Percentiles rank a stretch among this genome's conserved stretches.
These are phyloP conservation scores for Lyophyllum decastes DNA, from an alignment of 768 basidiomycete species.

Conservation along the genomic window DNA sequence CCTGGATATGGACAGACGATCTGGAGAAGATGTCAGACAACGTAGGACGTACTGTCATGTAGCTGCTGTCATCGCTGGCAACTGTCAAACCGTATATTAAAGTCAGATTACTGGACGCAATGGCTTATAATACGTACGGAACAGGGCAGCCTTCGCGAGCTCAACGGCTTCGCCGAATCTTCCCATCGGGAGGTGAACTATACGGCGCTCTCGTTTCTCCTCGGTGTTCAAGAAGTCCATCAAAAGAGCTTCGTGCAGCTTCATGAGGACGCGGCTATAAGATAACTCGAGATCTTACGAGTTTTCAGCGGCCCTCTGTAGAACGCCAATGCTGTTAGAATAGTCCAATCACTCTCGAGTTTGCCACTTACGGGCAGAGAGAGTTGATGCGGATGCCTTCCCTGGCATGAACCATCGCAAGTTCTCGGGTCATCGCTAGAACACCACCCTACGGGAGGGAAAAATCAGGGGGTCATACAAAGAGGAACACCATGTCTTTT, in stretches of 20 bases:
- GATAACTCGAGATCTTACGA: slow-evolving; percentile 49
- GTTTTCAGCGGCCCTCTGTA: slow-evolving; percentile 91
- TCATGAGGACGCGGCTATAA: slow-evolving; percentile 8
- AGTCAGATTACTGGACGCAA: background rate
- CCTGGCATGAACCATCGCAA: slow-evolving; percentile 96
- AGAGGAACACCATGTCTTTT: background rate
- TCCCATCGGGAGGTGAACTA: slow-evolving; percentile 94
- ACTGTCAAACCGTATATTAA: slow-evolving; percentile 40
- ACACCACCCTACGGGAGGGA: slow-evolving; percentile 73
- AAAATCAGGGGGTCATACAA: background rate
- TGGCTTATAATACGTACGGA: slow-evolving; percentile 61
- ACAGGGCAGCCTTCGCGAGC: slow-evolving; percentile 89
- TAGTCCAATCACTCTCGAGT: background rate
- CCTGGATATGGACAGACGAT: background rate
- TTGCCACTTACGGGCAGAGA: slow-evolving; percentile 81
- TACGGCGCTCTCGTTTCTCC: slow-evolving; percentile 89
- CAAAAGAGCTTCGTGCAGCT: slow-evolving; percentile 66
- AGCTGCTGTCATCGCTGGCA: slow-evolving; percentile 95
- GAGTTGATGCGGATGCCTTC: slow-evolving; percentile 97
- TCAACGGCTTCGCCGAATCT: slow-evolving; percentile 97
- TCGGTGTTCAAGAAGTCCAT: slow-evolving; percentile 98
- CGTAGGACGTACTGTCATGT: slow-evolving; percentile 74
- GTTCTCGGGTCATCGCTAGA: slow-evolving; percentile 96
- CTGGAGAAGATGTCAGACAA: background rate
- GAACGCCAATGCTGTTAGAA: slow-evolving; percentile 11